These are phyloP conservation scores for Drosera spatulata DNA, from an alignment of 179 eudicot species.

Conservation along the genomic window DNA sequence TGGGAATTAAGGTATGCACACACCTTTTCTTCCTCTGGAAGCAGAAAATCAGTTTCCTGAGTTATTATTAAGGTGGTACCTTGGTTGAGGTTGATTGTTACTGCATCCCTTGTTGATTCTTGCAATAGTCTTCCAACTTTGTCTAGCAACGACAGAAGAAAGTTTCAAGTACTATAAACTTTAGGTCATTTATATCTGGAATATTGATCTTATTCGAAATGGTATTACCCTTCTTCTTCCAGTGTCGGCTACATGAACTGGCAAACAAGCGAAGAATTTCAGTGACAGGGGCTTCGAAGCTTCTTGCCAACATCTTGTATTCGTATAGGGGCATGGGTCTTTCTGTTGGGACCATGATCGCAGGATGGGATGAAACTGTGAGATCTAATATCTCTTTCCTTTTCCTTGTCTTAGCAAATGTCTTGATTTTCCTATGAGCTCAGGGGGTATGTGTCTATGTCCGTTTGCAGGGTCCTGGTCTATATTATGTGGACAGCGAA, in stretches of 20 bases:
- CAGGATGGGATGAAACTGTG: conserved; percentile 99
- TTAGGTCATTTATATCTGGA: too few relatives aligned
- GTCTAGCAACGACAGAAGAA: too few relatives aligned
- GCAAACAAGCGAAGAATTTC: conserved; percentile 97
- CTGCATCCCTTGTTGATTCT: too few relatives aligned
- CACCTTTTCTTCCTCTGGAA: not conserved
- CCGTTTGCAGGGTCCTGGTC: conserved; percentile 80
- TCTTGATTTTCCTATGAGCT: not conserved
- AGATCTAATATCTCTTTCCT: not conserved
- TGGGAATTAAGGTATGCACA: conserved; percentile 75
- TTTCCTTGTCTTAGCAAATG: not conserved
- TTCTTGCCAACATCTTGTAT: conserved; percentile 88
- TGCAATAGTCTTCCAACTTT: too few relatives aligned
- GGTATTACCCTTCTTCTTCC: not conserved
- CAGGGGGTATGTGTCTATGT: not conserved
- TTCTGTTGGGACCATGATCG: conserved; percentile 99
- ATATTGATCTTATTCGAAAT: too few relatives aligned
- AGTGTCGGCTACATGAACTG: conserved; percentile 93
- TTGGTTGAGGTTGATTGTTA: too few relatives aligned
- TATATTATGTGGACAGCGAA: conserved; percentile 96
- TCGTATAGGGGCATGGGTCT: conserved; percentile 95
- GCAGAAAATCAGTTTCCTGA: too few relatives aligned
- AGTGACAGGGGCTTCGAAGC: conserved; percentile 92
- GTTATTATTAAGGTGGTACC: too few relatives aligned
- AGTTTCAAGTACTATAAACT: too few relatives aligned